A percentile compares a stretch with the other conserved stretches of the same genome.
Evolutionary conservation across 2,329 filamentous ascomycete species (phyloP).

Genomic region (Aspergillus pseudotamarii): DNA sequence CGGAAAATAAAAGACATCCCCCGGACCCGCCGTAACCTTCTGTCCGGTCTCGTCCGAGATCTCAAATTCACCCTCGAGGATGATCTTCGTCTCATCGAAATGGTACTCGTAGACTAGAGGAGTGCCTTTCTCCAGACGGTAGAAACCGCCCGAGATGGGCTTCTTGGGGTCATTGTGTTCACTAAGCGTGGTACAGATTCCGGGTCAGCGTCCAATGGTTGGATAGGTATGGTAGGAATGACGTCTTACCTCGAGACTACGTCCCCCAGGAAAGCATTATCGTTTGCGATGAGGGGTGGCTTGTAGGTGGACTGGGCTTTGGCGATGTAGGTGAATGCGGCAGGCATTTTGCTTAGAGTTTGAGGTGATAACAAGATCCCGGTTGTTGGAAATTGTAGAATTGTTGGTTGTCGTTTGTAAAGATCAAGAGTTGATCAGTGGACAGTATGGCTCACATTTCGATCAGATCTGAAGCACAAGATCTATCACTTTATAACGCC

Average conservation of each 20-base stretch:
- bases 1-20: slow-evolving; percentile 71
- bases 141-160: slow-evolving; percentile 67
- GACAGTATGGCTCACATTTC: not conserved
- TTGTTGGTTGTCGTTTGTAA: not conserved
- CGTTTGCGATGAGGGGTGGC: slow-evolving; percentile 67
- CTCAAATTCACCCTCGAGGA: slow-evolving; percentile 67
- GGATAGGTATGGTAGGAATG: not conserved
- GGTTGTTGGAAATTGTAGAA: not conserved
- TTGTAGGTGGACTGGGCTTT: slow-evolving; percentile 64
- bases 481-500: not conserved
- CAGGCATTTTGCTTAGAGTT: slow-evolving; percentile 35
- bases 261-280: slow-evolving; percentile 70
- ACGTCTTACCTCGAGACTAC: slow-evolving; percentile 54
- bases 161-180: slow-evolving; percentile 59
- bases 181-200: slow-evolving; percentile 33
- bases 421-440: not conserved
- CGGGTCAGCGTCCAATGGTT: not conserved
- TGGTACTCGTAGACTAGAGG: slow-evolving; percentile 69
- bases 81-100: slow-evolving; percentile 76
- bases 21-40: slow-evolving; percentile 60
- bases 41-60: slow-evolving; percentile 66
- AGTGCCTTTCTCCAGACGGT: slow-evolving; percentile 68
- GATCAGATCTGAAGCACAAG: not conserved
- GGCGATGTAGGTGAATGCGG: slow-evolving; percentile 55
- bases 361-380: not conserved